Base-by-base conservation (phyloP, 306 rosid species). In the Albizia julibrissin region DNA sequence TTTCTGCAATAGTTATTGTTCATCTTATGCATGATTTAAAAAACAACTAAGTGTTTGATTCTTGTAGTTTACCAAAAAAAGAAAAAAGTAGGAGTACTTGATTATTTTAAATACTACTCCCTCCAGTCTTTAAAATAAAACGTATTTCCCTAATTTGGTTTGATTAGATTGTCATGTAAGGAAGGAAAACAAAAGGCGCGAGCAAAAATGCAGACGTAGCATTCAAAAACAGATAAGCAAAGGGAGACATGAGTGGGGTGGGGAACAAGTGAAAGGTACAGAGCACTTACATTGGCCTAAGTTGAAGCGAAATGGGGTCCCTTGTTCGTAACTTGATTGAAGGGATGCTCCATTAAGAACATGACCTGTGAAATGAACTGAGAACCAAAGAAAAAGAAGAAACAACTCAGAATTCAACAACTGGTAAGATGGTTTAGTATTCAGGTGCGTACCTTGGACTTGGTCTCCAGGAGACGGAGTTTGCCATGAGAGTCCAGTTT, bases 401-500 rank as follows among this genome's bases (percentile, higher is more conserved):
- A 8, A 43, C 40, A 12, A 11, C 47, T 74, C 42, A 80, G 58
- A 69, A 81, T 37, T 83, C 46, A 78, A 10, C 52, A 10, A 65
- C 10, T 5, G 29, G n/a, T 14, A 43, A 69, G 12, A 67, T 43
- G 43, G 61, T 19, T 10, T 0, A n/a, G 9, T 43, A 18, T 19
- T n/a, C 14, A 58, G 27, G 11, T 56, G 2, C 11, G 26, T 58
- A 91, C 95, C 93, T 88, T 88, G 80, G 6, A 87, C 92, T 85
- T 88, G 86, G 69, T 91, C 93, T 19, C 96, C 96, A 29, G 61
- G 82, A 65, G 84, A 82, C 39, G 96, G 93, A 84, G 92, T 89
- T 76, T 89, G 90, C 92, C 93, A 91, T 64, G 91, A 54, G 74
- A 78, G 37, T 76, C 96, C 93, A 82, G 76, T 75, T 50, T 40